These are phyloP conservation scores for Rubroboletus pulcherrimus DNA, from an alignment of 768 basidiomycete genomes.

Conservation along the genomic window DNA sequence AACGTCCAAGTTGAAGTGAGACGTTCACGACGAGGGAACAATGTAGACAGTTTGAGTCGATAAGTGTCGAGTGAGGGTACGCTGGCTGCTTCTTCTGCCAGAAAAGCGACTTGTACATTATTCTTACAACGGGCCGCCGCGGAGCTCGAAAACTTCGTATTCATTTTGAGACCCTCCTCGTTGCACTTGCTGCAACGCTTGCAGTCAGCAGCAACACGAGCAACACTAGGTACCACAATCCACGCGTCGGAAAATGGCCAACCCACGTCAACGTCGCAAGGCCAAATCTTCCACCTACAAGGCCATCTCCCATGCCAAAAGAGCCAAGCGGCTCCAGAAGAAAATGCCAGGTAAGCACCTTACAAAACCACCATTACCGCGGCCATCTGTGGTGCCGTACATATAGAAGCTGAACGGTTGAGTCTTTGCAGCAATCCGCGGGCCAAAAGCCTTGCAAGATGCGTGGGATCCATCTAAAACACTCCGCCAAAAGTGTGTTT, in stretches of 20 bases:
- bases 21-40: too few species aligned
- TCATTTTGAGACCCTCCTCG: neutral
- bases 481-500: conserved; percentile 83
- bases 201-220: neutral
- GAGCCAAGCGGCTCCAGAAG: conserved; percentile 71
- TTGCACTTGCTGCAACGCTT: too few species aligned
- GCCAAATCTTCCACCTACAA: conserved; percentile 71
- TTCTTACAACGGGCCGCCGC: neutral
- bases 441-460: conserved; percentile 75
- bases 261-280: conserved; percentile 91
- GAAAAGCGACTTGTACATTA: neutral
- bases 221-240: neutral
- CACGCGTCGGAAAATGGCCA: conserved; percentile 62
- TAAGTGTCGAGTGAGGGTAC: neutral
- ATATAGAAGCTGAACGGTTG: conserved; percentile 3
- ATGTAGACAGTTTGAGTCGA: neutral
- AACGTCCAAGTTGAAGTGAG: neutral
- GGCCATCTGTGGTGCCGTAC: neutral
- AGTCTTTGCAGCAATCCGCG: conserved; percentile 59
- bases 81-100: neutral
- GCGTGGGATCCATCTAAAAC: conserved; percentile 89
- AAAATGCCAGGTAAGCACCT: conserved; percentile 65
- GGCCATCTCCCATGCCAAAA: conserved; percentile 67
- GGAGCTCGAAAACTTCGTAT: conserved; percentile 10
- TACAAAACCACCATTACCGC: neutral